Conservation (phyloP, 495 filamentous ascomycete genomes). For the Neurospora sp. region DNA sequence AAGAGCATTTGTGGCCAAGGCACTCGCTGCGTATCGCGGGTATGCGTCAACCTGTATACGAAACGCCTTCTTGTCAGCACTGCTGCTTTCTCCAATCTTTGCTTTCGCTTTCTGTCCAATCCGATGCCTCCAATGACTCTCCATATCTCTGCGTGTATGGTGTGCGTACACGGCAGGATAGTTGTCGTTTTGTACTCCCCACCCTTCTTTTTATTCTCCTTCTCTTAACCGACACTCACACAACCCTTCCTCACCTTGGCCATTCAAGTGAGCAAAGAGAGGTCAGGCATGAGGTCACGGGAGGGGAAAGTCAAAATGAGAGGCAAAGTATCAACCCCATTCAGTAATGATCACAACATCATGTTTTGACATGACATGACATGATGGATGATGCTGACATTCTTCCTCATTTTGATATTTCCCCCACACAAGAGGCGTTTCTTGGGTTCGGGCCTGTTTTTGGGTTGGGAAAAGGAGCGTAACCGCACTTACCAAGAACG, state of each 20-base stretch:
- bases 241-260: background rate
- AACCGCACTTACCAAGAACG: constrained; percentile 53
- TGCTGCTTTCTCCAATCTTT: background rate
- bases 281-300: background rate
- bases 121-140: background rate
- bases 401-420: background rate
- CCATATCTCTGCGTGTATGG: background rate
- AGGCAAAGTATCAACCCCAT: background rate
- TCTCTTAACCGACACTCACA: background rate
- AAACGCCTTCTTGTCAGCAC: constrained; percentile 16
- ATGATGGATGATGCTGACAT: background rate
- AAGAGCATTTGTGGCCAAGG: constrained; percentile 82
- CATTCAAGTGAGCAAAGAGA: background rate
- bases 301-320: background rate
- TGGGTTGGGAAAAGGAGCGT: background rate
- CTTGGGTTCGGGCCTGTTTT: background rate
- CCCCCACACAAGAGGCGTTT: background rate
- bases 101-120: constrained; percentile 15
- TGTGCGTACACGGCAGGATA: background rate
- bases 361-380: background rate
- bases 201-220: background rate
- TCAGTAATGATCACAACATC: background rate
- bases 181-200: background rate
- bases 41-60: constrained; percentile 65
- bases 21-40: constrained; percentile 78